Evolutionary conservation across 257 asterid genomes (phyloP).

Genomic region (Eucommia ulmoides): DNA sequence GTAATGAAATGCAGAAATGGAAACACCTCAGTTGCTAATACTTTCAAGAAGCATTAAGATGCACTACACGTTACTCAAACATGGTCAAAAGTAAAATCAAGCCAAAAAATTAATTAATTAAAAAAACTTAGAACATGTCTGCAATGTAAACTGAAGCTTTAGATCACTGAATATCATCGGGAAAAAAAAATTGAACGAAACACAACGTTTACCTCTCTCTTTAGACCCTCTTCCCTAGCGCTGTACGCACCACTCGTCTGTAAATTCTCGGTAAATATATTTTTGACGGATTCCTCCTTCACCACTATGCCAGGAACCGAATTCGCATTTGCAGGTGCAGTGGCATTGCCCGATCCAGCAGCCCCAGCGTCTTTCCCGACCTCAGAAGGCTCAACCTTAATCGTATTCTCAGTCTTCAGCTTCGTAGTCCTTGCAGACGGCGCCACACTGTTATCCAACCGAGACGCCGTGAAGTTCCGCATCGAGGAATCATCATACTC

Average conservation of each 20-base stretch:
- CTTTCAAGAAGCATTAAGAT: too few species aligned
- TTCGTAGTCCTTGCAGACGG: conserved; percentile 48
- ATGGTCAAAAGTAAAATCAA: too few species aligned
- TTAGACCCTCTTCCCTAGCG: conserved; percentile 88
- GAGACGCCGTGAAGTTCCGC: conserved; percentile 79
- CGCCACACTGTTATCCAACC: conserved; percentile 47
- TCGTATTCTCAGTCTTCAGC: conserved; percentile 56
- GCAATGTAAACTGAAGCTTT: too few species aligned
- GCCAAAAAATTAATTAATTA: too few species aligned
- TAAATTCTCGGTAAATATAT: conserved; percentile 59
- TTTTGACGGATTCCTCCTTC: conserved; percentile 67
- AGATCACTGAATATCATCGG: too few species aligned
- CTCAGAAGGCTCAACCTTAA: conserved; percentile 58
- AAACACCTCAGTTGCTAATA: too few species aligned
- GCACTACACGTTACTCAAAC: too few species aligned
- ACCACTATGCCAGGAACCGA: conserved; percentile 44
- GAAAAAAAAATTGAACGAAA: too few species aligned
- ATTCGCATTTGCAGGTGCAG: conserved; percentile 27
- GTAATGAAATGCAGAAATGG: too few species aligned
- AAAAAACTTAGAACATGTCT: too few species aligned
- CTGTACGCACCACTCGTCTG: conserved; percentile 94
- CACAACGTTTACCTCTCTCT: conserved; percentile 96
- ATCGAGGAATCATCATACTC: conserved; percentile 71
- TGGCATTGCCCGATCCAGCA: conserved; percentile 28
- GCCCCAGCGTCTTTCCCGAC: conserved; percentile 35